Evolutionary conservation across 306 rosid species (phyloP).

Genomic region (Astragalus glycyphyllos): DNA sequence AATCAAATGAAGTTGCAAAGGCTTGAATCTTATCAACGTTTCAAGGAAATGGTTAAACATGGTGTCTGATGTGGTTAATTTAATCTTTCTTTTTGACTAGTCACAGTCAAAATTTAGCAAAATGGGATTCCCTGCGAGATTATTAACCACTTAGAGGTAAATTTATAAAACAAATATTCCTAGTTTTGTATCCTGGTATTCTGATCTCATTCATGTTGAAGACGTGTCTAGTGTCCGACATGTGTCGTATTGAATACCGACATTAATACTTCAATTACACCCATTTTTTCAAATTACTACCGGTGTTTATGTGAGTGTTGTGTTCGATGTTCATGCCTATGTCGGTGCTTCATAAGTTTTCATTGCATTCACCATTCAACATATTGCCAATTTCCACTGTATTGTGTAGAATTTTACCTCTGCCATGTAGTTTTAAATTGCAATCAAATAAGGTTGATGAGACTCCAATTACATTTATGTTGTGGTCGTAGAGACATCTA

Average conservation of each 20-base stretch:
- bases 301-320: too few species aligned
- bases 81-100: conserved; percentile 43
- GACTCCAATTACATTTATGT: neutral
- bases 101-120: conserved; percentile 44
- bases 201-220: neutral
- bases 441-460: too few species aligned
- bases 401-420: conserved; percentile 31
- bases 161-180: neutral
- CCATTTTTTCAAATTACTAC: too few species aligned
- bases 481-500: neutral
- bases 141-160: conserved; percentile 47
- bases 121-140: conserved; percentile 32
- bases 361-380: conserved; percentile 19
- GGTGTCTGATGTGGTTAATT: conserved; percentile 45
- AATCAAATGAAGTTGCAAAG: conserved; percentile 71
- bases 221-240: too few species aligned
- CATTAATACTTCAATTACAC: too few species aligned
- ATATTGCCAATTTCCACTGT: conserved; percentile 27
- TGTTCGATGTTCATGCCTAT: too few species aligned
- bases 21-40: conserved; percentile 77
- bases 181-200: neutral
- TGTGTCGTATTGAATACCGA: too few species aligned
- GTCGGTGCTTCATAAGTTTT: neutral
- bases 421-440: too few species aligned
- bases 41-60: conserved; percentile 55